Percentiles rank a stretch among this genome's conserved stretches.
These are phyloP conservation scores for Bryoglossum gracile DNA, from an alignment of 495 filamentous ascomycete species.

Conservation along the genomic window DNA sequence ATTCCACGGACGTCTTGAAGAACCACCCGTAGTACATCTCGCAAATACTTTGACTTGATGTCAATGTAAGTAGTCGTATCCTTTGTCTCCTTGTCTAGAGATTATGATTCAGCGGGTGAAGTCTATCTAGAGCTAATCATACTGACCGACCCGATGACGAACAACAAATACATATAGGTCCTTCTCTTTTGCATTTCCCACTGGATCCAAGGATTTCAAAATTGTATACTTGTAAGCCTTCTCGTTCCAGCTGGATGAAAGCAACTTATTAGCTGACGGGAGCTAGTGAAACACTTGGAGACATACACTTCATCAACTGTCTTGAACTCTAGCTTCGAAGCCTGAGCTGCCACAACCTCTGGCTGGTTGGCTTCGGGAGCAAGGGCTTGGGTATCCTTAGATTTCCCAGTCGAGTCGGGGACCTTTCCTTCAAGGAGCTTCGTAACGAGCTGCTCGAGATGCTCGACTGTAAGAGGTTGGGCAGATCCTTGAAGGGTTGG, in stretches of 20 bases:
- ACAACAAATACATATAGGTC: conserved; percentile 80
- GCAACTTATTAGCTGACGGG: neutral
- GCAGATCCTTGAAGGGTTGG: neutral
- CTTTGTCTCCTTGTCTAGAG: conserved; percentile 12
- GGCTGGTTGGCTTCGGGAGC: neutral
- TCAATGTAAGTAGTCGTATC: conserved; percentile 13
- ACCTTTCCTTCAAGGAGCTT: conserved; percentile 2
- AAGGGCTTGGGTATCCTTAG: neutral
- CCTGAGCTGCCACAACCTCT: neutral
- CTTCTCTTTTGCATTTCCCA: conserved; percentile 45
- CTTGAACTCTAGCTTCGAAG: neutral
- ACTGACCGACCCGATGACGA: conserved; percentile 28
- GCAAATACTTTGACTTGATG: conserved; percentile 14
- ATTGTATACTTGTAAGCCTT: conserved; percentile 71
- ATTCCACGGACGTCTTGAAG: conserved; percentile 14
- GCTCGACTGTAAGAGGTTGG: neutral
- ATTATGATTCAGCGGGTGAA: neutral
- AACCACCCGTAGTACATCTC: conserved; percentile 17
- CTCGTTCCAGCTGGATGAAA: conserved; percentile 41
- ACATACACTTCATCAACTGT: neutral
- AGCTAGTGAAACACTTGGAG: neutral
- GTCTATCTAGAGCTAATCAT: neutral
- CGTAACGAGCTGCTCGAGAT: conserved; percentile 7
- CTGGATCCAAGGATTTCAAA: conserved; percentile 60
- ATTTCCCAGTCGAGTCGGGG: neutral